Evolutionary conservation across 1,284 basidiomycete genomes (phyloP), one percentile per base, ranked within the genome.

Genomic region (Pseudozyma thailandica): DNA sequence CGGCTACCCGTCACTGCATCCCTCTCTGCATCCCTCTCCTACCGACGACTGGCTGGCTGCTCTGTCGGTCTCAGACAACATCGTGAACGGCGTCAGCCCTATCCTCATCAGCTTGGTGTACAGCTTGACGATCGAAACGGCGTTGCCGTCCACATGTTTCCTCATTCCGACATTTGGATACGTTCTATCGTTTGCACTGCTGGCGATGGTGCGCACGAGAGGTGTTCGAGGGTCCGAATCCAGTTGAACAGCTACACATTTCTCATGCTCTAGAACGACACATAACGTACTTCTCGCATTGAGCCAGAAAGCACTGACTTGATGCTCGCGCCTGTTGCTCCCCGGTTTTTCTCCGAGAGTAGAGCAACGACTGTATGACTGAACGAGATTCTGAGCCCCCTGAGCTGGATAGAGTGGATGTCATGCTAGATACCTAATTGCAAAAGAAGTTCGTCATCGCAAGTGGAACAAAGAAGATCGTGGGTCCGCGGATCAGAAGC

Each of bases 21-120:
- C 57, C 9, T 30, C 47, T 13, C 50, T 65, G 2, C 62, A 72
- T 27, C 41, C 68, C 9, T 58, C 57, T 4, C 62, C 68, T 23
- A 65, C 62, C 5, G 69, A 72, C 26, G 69, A 61, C 21, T 72
- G 69, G 69, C 51, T 72, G 1, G 63, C 69, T 15, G 62, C 63
- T 2, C 45, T 62, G 6, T 66, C 69, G 10, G 57, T 66, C 39
- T 62, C 57, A 27, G 69, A 72, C 46, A 66, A 66, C 16, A 44
- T 72, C 4, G 63, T 66, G 38, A 72, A 72, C 44, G 63, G 63
- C 13, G 18, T 72, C 7, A 62, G 58, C 26, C 69, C 69, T 5
- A 51, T 72, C 35, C 43, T 58, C 21, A 60, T 66, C 35, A 66
- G 59, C 18, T 31, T 66, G n/a, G 69, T 72, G 16, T 72, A 72